These are phyloP conservation scores for Diutina pseudorugosa DNA, from an alignment of 1,139 yeast species.

Conservation along the genomic window DNA sequence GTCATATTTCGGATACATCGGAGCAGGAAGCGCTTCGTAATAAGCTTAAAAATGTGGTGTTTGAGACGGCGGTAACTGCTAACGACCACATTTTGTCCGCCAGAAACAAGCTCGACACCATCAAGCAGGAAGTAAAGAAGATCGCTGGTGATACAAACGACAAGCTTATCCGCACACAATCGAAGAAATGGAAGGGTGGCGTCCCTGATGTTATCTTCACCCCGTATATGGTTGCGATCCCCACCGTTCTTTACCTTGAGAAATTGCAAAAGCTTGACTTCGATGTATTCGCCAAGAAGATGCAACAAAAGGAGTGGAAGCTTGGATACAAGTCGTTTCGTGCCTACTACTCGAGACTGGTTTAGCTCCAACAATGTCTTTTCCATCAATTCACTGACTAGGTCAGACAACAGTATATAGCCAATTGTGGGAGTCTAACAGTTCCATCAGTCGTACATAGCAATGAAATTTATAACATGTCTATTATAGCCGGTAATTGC, in stretches of 20 bases:
- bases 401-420: neutral
- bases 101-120: constrained; percentile 32
- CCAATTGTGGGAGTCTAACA: no score
- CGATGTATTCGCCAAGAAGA: constrained; percentile 39
- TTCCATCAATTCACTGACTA: neutral
- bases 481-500: no score
- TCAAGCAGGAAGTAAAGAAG: constrained; percentile 21
- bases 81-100: constrained; percentile 75
- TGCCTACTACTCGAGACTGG: constrained; percentile 32
- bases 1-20: constrained; percentile 20
- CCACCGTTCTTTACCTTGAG: constrained; percentile 50
- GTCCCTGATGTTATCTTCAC: constrained; percentile 58
- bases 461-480: no score
- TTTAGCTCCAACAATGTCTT: constrained; percentile 12
- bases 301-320: constrained; percentile 55
- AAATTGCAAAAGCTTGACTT: constrained; percentile 53
- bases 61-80: constrained; percentile 61
- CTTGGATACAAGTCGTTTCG: constrained; percentile 57
- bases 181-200: constrained; percentile 28
- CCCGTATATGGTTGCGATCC: constrained; percentile 58
- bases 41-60: constrained; percentile 46
- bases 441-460: no score
- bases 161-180: constrained; percentile 18
- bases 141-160: constrained; percentile 18
- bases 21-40: constrained; percentile 19